Conservation (phyloP, 768 basidiomycete genomes). For the Lentinula raphanica region DNA sequence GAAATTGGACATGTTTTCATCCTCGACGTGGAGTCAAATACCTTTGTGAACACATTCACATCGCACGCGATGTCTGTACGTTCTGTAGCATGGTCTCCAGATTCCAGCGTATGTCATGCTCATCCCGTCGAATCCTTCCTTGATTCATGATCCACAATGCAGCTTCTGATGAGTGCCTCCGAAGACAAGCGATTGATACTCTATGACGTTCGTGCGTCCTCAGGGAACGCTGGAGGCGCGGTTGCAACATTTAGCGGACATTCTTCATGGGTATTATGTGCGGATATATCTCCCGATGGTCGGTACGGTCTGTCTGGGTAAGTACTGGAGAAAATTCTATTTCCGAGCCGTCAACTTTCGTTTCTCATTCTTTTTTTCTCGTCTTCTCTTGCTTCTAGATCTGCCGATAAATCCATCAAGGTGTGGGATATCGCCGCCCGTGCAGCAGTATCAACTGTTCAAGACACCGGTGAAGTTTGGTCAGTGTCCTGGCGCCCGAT, state of each 20-base stretch:
- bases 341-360: not conserved
- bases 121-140: not conserved
- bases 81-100: conserved; percentile 83
- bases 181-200: conserved; percentile 90
- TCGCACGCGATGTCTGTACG: conserved; percentile 91
- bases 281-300: conserved; percentile 78
- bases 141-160: not conserved
- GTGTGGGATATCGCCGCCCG: conserved; percentile 82
- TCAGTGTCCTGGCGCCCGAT: conserved; percentile 75
- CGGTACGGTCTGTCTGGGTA: conserved; percentile 79
- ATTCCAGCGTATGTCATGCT: conserved; percentile 65
- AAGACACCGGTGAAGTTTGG: conserved; percentile 82
- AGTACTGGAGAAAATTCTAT: conserved; percentile 13
- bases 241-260: conserved; percentile 87
- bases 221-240: conserved; percentile 73
- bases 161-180: conserved; percentile 86
- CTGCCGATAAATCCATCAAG: conserved; percentile 81
- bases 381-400: conserved; percentile 35
- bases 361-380: not conserved
- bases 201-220: conserved; percentile 79
- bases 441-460: conserved; percentile 67
- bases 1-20: conserved; percentile 88
- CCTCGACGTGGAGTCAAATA: conserved; percentile 69
- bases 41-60: conserved; percentile 66
- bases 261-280: conserved; percentile 84